These are phyloP conservation scores for Tilletia indica DNA, from an alignment of 1,284 basidiomycete genomes.

Conservation along the genomic window DNA sequence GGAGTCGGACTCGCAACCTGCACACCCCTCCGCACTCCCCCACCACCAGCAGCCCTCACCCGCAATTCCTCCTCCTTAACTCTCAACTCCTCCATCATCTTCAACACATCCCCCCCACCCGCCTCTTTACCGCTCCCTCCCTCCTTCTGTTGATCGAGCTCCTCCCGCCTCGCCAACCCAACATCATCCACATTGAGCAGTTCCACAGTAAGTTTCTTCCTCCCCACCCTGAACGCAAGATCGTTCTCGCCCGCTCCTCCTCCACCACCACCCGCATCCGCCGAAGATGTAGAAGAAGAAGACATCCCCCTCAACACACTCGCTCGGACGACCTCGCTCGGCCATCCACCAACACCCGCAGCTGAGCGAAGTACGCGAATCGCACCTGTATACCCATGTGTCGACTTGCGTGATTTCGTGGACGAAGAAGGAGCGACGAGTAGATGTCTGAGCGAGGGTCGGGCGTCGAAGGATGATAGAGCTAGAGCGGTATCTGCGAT, in stretches of 20 bases:
- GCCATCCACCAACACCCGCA: conserved; percentile 39
- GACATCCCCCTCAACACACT: conserved; percentile 49
- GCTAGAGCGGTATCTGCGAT: conserved; percentile 37
- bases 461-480: conserved; percentile 38
- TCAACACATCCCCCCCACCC: conserved; percentile 25
- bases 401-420: background rate
- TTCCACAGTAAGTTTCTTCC: conserved; percentile 82
- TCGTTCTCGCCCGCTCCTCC: conserved; percentile 74
- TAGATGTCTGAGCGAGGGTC: conserved; percentile 31
- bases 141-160: conserved; percentile 18
- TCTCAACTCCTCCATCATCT: conserved; percentile 25
- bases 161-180: conserved; percentile 27
- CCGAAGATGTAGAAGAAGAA: conserved; percentile 22
- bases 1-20: no score
- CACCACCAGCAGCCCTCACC: conserved; percentile 24
- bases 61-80: conserved; percentile 25
- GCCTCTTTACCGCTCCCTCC: conserved; percentile 29
- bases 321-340: conserved; percentile 38
- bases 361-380: conserved; percentile 41
- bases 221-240: conserved; percentile 86
- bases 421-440: conserved; percentile 23
- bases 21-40: background rate
- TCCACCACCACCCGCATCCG: conserved; percentile 56
- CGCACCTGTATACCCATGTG: conserved; percentile 38
- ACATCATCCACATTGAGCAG: conserved; percentile 77